phyloP scores from a whole-genome alignment of 2,329 filamentous ascomycete species.

The Trichoderma sp. region DNA sequence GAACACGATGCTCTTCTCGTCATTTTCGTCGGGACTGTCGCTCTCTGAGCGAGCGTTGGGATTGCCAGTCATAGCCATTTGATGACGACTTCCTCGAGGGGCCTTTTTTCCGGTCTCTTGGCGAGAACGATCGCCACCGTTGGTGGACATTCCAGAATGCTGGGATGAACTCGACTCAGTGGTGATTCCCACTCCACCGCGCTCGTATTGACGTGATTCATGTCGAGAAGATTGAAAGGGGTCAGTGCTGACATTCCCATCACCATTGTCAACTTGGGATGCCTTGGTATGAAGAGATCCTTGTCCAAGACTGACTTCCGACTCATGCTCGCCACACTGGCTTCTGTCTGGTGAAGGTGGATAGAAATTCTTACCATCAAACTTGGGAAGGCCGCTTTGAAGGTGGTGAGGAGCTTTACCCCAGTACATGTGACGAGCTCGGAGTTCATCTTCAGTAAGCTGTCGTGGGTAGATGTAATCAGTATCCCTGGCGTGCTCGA shows the following conservation, averaged over 20 bases:
- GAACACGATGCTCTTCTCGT: constrained; percentile 38
- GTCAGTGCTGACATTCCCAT: neutral
- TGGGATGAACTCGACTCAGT: neutral
- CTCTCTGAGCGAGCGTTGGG: constrained; percentile 11
- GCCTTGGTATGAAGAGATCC: neutral
- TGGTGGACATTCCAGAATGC: neutral
- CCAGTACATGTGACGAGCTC: constrained; percentile 61
- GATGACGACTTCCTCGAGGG: neutral
- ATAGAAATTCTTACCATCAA: constrained; percentile 65
- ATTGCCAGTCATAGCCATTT: neutral
- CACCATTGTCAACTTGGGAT: neutral
- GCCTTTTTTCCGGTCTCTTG: constrained; percentile 2
- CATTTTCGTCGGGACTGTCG: constrained; percentile 32
- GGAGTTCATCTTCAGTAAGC: constrained; percentile 58
- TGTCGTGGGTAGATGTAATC: constrained; percentile 57
- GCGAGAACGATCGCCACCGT: neutral
- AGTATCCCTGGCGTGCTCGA: constrained; percentile 41
- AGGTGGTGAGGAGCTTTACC: constrained; percentile 52
- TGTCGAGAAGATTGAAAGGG: neutral
- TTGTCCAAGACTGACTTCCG: neutral
- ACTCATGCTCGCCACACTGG: constrained; percentile 20
- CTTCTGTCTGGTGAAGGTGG: constrained; percentile 53
- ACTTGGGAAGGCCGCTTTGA: constrained; percentile 57
- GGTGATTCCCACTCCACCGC: neutral
- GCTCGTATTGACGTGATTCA: neutral